phyloP scores from a whole-genome alignment of 148 eudicot genomes.

The Vaccinium macrocarpon region DNA sequence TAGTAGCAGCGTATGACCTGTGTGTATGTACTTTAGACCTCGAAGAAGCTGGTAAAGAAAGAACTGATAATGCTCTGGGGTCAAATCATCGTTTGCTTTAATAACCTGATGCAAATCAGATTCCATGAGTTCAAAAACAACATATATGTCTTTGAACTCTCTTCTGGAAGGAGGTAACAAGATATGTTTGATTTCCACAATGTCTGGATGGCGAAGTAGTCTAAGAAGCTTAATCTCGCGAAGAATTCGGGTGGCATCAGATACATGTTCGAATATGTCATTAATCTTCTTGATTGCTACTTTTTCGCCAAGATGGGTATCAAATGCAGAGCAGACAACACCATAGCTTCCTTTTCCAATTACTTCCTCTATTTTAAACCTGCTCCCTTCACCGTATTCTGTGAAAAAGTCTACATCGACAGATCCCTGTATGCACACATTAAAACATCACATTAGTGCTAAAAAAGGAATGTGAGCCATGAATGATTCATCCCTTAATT shows the following conservation, averaged over 20 bases:
- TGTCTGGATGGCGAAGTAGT: conserved; percentile 85
- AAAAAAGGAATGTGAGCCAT: background rate
- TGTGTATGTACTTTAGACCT: conserved; percentile 51
- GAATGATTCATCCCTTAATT: background rate
- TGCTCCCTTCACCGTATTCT: conserved; percentile 82
- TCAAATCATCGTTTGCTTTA: conserved; percentile 90
- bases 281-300: conserved; percentile 90
- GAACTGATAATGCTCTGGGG: conserved; percentile 84
- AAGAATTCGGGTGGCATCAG: conserved; percentile 87
- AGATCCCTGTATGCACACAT: conserved; percentile 52
- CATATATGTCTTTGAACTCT: conserved; percentile 88
- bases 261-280: conserved; percentile 84
- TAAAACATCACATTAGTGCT: background rate
- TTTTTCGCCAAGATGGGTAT: conserved; percentile 76
- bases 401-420: conserved; percentile 79
- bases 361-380: conserved; percentile 75
- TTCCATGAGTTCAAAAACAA: conserved; percentile 92
- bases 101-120: conserved; percentile 90
- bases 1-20: conserved; percentile 32
- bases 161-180: conserved; percentile 86
- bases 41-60: conserved; percentile 57
- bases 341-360: conserved; percentile 96
- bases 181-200: conserved; percentile 84
- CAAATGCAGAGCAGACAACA: conserved; percentile 85
- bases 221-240: conserved; percentile 86